Evolutionary conservation across 2,329 filamentous ascomycete species (phyloP), one percentile per base, ranked within the genome.

Genomic region (Ceratocystis destructans): DNA sequence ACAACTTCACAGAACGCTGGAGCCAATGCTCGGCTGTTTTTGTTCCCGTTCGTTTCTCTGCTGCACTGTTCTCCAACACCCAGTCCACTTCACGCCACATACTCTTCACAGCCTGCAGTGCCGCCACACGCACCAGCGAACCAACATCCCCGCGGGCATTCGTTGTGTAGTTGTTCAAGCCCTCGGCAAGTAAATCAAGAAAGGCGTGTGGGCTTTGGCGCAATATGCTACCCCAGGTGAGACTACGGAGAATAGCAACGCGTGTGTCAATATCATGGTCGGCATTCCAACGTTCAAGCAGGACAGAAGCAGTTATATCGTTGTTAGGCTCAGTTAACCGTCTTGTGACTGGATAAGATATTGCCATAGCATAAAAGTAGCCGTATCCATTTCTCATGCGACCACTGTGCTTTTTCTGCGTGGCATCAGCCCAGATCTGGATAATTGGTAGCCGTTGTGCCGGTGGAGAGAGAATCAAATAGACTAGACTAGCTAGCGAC

Each of bases 71-170:
- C 66, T 0, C 67, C 68, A 48, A 77, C 76, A 5, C 73, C 73
- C 44, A 41, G 37, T 41, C 37, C 37, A 41, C 37, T 41, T 10
- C 37, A 41, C 72, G 73, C 76, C 82, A 84, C 1, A 90, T 79
- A 1, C 84, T 84, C 68, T 83, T 83, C 1, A 93, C 83, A 17
- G 89, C 92, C 73, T 87, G 81, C 12, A 96, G 81, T 28, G 90
- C 92, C 74, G 92, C 87, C 4, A 93, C 78, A 2, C 94, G 83
- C 3, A 96, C 88, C 64, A 92, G 83, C 0, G 92, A 96, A 4
- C 94, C 94, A 62, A 97, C 82, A 72, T 99, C 94, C 17, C 94
- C 94, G 66, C 91, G 82, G 15, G 92, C 87, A 70, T 90, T 93
- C 2, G 90, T 92, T 0, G 90, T 96, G 72, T 97, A 97, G 73